Base-by-base conservation (phyloP, 352 stramenopile species). In the Globisporangium middletonii region DNA sequence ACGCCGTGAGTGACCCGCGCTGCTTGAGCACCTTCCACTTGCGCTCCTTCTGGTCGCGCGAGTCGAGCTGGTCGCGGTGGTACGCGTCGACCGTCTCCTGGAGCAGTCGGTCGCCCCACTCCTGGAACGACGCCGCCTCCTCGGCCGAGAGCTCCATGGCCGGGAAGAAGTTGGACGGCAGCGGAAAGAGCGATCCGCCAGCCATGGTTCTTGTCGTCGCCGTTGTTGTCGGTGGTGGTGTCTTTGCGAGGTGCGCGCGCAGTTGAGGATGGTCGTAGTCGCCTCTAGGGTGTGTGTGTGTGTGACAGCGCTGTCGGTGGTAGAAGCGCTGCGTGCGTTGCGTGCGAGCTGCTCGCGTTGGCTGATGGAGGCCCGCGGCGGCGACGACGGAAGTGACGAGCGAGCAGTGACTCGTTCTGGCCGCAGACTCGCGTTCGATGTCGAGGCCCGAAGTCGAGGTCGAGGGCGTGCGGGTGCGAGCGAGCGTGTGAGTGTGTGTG, bases 1-100 rank as follows among this genome's bases (percentile, higher is more conserved):
- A 89, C 41, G 78, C 77, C 11, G 73, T 86, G 59, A 91, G 66
- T 2, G 77, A 69, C 45, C 62, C 67, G 38, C 72, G 72, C 55
- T 84, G 66, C 66, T 91, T 91, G 62, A 91, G 75, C 42, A 67
- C 56, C 55, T 91, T 91, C 77, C 79, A 91, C 62, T 83, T 79
- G 52, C 68, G 69, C 57, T 88, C 77, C 26, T 70, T 71, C 49
- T 74, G 68, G 54, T 91, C 79, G 43, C 67, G 64, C 30, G 79
- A 81, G 55, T 84, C 67, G 55, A 83, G 83, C 60, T 89, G 79
- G 47, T 88, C 75, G 48, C 73, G 75, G 48, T 86, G 78, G 51
- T 87, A 87, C 15, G 75, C 69, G 52, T 87, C 69, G 37, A 91
- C 71, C n/a, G 81, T 91, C 54, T 86, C 65, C 35, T 83, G 66